A percentile compares a stretch with the other conserved stretches of the same genome.
phyloP scores from a whole-genome alignment of 2,329 filamentous ascomycete genomes.

The Arthrobotrys sphaeroides region DNA sequence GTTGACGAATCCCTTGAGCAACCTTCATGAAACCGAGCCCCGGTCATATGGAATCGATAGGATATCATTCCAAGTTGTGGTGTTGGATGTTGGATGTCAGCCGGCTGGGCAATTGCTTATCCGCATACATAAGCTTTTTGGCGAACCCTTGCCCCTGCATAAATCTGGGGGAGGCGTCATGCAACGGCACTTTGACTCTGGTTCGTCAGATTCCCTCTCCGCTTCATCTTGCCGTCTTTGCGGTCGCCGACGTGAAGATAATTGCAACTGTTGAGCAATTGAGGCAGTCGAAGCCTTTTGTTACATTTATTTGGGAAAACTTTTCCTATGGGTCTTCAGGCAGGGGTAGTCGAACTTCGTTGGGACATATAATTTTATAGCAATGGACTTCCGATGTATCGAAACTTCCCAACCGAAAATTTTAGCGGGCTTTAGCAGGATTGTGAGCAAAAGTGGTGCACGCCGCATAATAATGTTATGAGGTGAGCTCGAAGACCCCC shows the following conservation, averaged over 20 bases:
- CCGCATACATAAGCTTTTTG: conserved; percentile 45
- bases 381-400: too few relatives aligned
- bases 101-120: conserved; percentile 51
- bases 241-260: not conserved
- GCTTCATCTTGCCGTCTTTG: conserved; percentile 20
- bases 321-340: not conserved
- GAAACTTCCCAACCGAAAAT: too few relatives aligned
- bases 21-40: not conserved
- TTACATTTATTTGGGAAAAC: not conserved
- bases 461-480: not conserved
- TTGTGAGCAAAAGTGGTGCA: not conserved
- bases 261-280: not conserved
- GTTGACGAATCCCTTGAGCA: not conserved
- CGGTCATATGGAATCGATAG: conserved; percentile 8
- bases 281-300: not conserved
- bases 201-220: conserved; percentile 8
- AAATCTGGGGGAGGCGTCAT: conserved; percentile 10
- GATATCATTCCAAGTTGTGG: not conserved
- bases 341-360: not conserved
- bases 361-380: too few relatives aligned
- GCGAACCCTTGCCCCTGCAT: conserved; percentile 44
- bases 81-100: conserved; percentile 30
- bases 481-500: not conserved
- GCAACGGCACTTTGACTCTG: not conserved
- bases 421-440: not conserved